phyloP scores from a whole-genome alignment of 495 filamentous ascomycete genomes.

The Lichenothelia convexa region DNA sequence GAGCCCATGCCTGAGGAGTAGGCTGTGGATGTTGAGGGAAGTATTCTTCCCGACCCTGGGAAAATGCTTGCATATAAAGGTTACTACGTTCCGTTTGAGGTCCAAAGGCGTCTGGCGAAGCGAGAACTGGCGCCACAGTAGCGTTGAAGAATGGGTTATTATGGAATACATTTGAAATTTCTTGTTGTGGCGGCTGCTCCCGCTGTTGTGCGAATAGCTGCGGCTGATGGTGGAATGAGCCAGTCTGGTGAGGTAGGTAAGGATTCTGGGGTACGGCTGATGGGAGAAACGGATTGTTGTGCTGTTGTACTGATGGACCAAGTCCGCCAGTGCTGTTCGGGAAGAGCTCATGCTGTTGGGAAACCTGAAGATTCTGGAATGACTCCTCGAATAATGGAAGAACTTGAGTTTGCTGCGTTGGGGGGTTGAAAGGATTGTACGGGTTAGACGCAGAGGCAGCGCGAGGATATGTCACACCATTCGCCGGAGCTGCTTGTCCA shows the following conservation, averaged over 20 bases:
- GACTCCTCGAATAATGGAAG: slow-evolving; percentile 33
- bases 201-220: slow-evolving; percentile 19
- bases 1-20: neutral
- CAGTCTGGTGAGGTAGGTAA: slow-evolving; percentile 35
- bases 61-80: slow-evolving; percentile 1
- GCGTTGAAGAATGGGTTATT: too few species aligned
- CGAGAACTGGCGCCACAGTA: too few species aligned
- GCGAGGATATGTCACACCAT: slow-evolving; percentile 1
- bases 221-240: slow-evolving; percentile 15
- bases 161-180: too few species aligned
- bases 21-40: neutral
- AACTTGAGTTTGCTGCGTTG: slow-evolving; percentile 6
- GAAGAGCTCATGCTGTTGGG: slow-evolving; percentile 48
- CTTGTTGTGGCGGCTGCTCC: slow-evolving; percentile 1
- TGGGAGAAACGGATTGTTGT: slow-evolving; percentile 20
- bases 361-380: slow-evolving; percentile 55
- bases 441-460: slow-evolving; percentile 10
- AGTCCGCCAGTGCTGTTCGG: slow-evolving; percentile 72
- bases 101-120: too few species aligned
- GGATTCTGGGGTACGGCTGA: slow-evolving; percentile 38
- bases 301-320: slow-evolving; percentile 34
- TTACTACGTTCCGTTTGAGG: too few species aligned
- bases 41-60: slow-evolving; percentile 1
- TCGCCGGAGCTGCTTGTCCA: neutral
- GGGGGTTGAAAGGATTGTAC: slow-evolving; percentile 15